phyloP scores from a whole-genome alignment of 139 green algal genomes.

The Yamagishiella unicocca region DNA sequence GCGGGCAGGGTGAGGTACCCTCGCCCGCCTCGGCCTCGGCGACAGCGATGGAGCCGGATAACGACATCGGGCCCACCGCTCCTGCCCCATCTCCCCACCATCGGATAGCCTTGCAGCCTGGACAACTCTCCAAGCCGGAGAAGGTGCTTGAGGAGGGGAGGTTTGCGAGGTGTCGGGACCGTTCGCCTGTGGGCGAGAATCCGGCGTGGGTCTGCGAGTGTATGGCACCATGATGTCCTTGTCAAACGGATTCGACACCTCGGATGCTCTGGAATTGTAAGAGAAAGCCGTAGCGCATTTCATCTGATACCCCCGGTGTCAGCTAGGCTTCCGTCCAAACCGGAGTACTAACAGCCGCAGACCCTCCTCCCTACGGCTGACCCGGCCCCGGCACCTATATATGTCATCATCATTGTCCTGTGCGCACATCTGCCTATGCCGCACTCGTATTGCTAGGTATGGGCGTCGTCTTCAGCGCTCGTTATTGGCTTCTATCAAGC shows the following conservation, averaged over 20 bases:
- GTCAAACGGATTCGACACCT: too few species aligned
- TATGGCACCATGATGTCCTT: too few species aligned
- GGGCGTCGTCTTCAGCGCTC: slow-evolving; percentile 2
- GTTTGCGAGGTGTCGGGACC: not conserved
- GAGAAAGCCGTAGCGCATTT: too few species aligned
- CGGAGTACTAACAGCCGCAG: too few species aligned
- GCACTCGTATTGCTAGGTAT: not conserved
- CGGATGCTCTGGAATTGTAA: too few species aligned
- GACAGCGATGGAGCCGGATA: not conserved
- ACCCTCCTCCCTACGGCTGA: too few species aligned
- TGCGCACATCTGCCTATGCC: not conserved
- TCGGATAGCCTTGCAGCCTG: slow-evolving; percentile 1
- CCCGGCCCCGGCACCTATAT: too few species aligned
- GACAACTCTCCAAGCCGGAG: slow-evolving; percentile 30
- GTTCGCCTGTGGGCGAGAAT: too few species aligned
- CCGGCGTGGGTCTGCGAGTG: too few species aligned
- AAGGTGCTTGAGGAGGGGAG: not conserved
- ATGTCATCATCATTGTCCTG: too few species aligned
- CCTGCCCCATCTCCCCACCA: not conserved
- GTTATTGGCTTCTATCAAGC: slow-evolving; percentile 46
- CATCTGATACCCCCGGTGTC: too few species aligned
- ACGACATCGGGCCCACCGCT: not conserved
- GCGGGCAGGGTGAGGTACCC: not conserved
- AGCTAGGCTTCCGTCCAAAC: too few species aligned
- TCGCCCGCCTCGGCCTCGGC: not conserved